Evolutionary conservation across 805 yeast species (phyloP).

Genomic region (Lachancea sp.): DNA sequence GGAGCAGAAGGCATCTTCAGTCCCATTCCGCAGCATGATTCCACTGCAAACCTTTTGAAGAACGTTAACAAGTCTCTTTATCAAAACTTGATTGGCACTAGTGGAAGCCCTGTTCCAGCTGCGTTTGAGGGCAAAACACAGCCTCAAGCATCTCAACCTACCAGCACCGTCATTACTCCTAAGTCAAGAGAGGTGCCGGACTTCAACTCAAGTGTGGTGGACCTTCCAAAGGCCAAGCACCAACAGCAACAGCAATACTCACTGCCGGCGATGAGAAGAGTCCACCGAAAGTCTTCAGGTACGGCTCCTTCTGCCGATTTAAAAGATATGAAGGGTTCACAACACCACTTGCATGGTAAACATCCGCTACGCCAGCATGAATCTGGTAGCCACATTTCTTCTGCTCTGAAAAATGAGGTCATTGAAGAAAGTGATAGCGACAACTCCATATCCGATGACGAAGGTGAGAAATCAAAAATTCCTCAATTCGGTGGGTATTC

Average conservation of each 20-base stretch:
- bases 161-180: constrained; percentile 31
- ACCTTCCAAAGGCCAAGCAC: constrained; percentile 27
- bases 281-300: constrained; percentile 18
- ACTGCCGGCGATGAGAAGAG: constrained; percentile 32
- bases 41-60: constrained; percentile 25
- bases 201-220: constrained; percentile 25
- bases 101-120: constrained; percentile 13
- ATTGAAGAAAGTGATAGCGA: constrained; percentile 15
- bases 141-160: constrained; percentile 13
- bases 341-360: background rate
- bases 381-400: constrained; percentile 2
- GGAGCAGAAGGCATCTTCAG: constrained; percentile 8
- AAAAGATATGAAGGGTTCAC: background rate
- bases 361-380: constrained; percentile 1
- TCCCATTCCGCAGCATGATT: constrained; percentile 14
- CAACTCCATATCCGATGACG: constrained; percentile 24
- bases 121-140: constrained; percentile 18
- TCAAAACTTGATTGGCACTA: constrained; percentile 21
- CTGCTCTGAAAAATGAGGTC: constrained; percentile 6
- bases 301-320: constrained; percentile 7
- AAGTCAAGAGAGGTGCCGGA: constrained; percentile 32
- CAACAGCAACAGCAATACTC: constrained; percentile 22
- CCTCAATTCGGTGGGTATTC: constrained; percentile 70
- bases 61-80: constrained; percentile 26
- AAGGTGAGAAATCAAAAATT: constrained; percentile 17